phyloP scores from a whole-genome alignment of 805 yeast genomes.

The Candida yuanshanica region DNA sequence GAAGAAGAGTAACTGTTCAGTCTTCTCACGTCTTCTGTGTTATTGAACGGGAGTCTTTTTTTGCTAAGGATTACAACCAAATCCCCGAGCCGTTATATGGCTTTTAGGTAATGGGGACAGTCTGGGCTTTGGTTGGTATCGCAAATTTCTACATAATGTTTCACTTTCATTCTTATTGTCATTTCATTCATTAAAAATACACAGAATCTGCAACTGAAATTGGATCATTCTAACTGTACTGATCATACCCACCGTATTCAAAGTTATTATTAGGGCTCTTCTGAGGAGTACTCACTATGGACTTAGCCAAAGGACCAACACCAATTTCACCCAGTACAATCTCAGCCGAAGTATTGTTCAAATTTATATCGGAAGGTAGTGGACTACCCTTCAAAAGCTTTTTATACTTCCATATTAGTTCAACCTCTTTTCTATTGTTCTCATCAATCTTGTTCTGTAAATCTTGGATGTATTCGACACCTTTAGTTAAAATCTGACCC shows the following conservation, averaged over 20 bases:
- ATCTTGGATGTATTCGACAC: slow-evolving; percentile 64
- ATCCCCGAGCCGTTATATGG: too few relatives aligned
- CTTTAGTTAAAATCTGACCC: slow-evolving; percentile 72
- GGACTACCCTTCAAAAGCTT: slow-evolving; percentile 40
- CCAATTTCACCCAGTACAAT: slow-evolving; percentile 70
- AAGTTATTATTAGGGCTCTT: slow-evolving; percentile 26
- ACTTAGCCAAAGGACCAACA: slow-evolving; percentile 69
- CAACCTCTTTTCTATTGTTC: slow-evolving; percentile 75
- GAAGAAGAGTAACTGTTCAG: too few relatives aligned
- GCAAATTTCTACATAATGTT: too few relatives aligned
- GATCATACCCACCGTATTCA: slow-evolving; percentile 36
- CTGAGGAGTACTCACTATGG: slow-evolving; percentile 16
- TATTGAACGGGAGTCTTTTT: too few relatives aligned
- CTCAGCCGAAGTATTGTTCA: slow-evolving; percentile 74
- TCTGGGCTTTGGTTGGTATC: too few relatives aligned
- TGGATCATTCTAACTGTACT: slow-evolving; percentile 25
- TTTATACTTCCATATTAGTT: slow-evolving; percentile 54
- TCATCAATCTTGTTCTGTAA: slow-evolving; percentile 72
- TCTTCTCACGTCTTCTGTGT: too few relatives aligned
- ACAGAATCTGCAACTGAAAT: neutral
- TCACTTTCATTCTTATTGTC: too few relatives aligned
- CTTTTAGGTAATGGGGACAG: too few relatives aligned
- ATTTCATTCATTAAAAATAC: neutral
- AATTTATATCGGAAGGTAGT: slow-evolving; percentile 36
- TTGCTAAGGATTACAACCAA: too few relatives aligned